Base-by-base conservation (phyloP, 2,329 filamentous ascomycete genomes). In the Penicillium sp. region DNA sequence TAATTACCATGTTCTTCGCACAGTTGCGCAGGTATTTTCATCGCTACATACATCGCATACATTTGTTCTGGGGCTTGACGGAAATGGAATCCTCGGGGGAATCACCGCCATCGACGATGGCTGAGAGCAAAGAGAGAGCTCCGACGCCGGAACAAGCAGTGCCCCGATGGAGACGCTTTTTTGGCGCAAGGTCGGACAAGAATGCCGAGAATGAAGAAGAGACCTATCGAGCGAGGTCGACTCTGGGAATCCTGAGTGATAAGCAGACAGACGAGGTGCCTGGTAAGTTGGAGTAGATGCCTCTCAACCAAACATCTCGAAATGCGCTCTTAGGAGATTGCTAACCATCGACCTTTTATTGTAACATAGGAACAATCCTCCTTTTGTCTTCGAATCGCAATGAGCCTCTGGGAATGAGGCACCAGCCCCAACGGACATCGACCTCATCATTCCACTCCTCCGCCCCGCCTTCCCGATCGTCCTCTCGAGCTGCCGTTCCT, bases 211-310 rank as follows among this genome's bases (percentile, higher is more conserved):
- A 59, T 9, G 66, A 69, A 41, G 44, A 66, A 7, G 56, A 54
- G 14, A 66, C 56, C 22, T 75, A 75, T 60, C 72, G 74, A 35
- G 53, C 72, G 31, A 84, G 77, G 70, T 85, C 83, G 77, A 85
- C 79, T 16, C 70, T 96, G 78, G 92, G 93, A n/a, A 90, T 97
- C 27, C 75, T 96, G 63, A 93, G 92, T 69, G 91, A 95, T 68
- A 85, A 80, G 50, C 75, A 88, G 58, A 96, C 92, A 0, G 89
- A 95, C 62, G 90, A 96, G 77, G 92, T 96, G 13, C 93, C 93
- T 65, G 91, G 91, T 92, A 78, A 63, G 83, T 62, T 11, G 39
- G 22, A 39, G 2, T 6, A 2, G 9, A 16, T 31, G 14, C 24
- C 18, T 24, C 5, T 10, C 11, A 36, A 6, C 22, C 2, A 16